Evolutionary conservation across 192 early-diverging fungal genomes (phyloP), one percentile per base, ranked within the genome.

Genomic region (Funneliformis mosseae): DNA sequence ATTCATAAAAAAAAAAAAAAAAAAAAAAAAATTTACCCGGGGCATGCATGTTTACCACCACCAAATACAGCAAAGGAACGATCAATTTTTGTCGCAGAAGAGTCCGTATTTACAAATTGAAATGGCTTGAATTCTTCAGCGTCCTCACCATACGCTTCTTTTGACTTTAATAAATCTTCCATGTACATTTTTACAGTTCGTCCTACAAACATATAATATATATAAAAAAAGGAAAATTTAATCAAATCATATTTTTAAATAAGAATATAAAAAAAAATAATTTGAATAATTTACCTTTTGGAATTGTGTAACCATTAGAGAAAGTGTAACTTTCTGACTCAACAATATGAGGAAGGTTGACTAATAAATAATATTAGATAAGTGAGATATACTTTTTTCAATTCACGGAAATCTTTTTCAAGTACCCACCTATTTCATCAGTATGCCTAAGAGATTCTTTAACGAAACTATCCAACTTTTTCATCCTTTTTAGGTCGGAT

Each of bases 71-170:
- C 33, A 27, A 7, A 67, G 8, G 11, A 6, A 67, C 64, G 64
- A 33, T 67, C 64, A 79, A 73, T 38, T 38, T 72, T 18, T 10
- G 69, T 60, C 12, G 63, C 80, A 10, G 80, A 16, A 46, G 79
- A 61, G 6, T 74, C 38, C n/a, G 18, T 25, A 39, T 74, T 55
- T 4, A 84, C 68, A 62, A 66, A 82, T 11, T 81, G 69, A 39
- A 74, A 68, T 21, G 76, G 67, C 46, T 84, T 76, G 39, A 84
- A 73, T 62, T 80, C 38, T 12, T 41, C 39, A n/a, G 71, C 38
- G 14, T 74, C 46, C 2, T 43, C n/a, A 45, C 71, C 71, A 21
- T 21, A 33, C 12, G 6, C 1, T 38, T 27, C 64, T 28, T 38
- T 27, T 33, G 25, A 27, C 11, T 67, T 33, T 33, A 33, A 33